A percentile compares a stretch with the other conserved stretches of the same genome.
Conservation (phyloP, 1,139 yeast species). For the Geotrichum citri-aurantii region DNA sequence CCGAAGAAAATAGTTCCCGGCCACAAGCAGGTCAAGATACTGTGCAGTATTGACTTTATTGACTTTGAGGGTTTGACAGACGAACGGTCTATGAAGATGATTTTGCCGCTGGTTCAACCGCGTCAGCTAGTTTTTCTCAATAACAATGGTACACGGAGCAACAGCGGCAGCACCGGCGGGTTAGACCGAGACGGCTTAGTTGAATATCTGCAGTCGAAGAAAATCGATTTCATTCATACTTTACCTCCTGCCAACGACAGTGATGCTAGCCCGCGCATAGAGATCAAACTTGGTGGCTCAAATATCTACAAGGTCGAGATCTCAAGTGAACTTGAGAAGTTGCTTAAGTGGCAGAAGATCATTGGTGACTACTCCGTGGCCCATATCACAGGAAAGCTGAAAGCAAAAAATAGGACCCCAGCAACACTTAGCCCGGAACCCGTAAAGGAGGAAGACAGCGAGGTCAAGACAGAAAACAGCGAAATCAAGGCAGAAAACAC, state of each 20-base stretch:
- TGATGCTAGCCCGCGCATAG: neutral
- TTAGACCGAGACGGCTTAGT: neutral
- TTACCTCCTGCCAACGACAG: slow-evolving; percentile 21
- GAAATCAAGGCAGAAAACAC: slow-evolving; percentile 9
- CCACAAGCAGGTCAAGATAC: slow-evolving; percentile 43
- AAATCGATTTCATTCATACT: slow-evolving; percentile 24
- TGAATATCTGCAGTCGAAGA: slow-evolving; percentile 9
- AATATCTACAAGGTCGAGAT: slow-evolving; percentile 42
- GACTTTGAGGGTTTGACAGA: slow-evolving; percentile 87
- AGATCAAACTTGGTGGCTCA: slow-evolving; percentile 2
- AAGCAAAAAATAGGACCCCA: too few species aligned
- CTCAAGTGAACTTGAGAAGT: slow-evolving; percentile 58
- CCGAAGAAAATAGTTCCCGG: slow-evolving; percentile 48
- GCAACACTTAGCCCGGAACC: neutral
- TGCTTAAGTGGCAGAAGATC: slow-evolving; percentile 76
- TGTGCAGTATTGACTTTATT: slow-evolving; percentile 70
- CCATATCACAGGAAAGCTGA: slow-evolving; percentile 67
- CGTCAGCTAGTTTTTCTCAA: slow-evolving; percentile 53
- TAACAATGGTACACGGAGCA: neutral
- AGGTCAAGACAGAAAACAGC: too few species aligned
- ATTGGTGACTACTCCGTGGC: slow-evolving; percentile 80
- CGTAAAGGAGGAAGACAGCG: slow-evolving; percentile 10
- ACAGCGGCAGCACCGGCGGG: neutral
- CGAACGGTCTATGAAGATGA: slow-evolving; percentile 70
- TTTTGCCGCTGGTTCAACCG: slow-evolving; percentile 76